Evolutionary conservation across 2,329 filamentous ascomycete species (phyloP).

Genomic region (Zymoseptoria pseudotritici): DNA sequence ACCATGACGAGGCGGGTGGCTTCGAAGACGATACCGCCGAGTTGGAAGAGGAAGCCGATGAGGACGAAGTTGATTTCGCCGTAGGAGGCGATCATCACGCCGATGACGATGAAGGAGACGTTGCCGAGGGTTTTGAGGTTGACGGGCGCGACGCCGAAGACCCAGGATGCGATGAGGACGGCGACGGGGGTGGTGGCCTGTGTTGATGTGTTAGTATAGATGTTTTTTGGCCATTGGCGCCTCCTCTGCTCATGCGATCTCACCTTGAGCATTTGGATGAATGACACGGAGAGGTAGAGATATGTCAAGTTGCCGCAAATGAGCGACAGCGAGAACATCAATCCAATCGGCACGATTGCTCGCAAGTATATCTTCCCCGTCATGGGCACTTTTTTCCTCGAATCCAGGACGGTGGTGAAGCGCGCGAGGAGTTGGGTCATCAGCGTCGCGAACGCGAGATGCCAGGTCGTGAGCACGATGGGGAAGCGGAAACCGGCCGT

Average conservation of each 20-base stretch:
- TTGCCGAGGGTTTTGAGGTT: slow-evolving; percentile 85
- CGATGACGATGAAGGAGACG: slow-evolving; percentile 87
- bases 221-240: background rate
- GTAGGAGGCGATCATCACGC: slow-evolving; percentile 87
- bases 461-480: slow-evolving; percentile 90
- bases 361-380: slow-evolving; percentile 86
- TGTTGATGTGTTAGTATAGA: slow-evolving; percentile 3
- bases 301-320: slow-evolving; percentile 97
- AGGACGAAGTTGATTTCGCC: slow-evolving; percentile 92
- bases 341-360: slow-evolving; percentile 86
- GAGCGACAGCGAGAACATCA: slow-evolving; percentile 92
- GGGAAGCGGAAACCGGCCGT: slow-evolving; percentile 67
- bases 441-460: slow-evolving; percentile 83
- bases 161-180: slow-evolving; percentile 83
- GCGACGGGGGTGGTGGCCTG: slow-evolving; percentile 91
- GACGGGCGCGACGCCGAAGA: slow-evolving; percentile 72
- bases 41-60: slow-evolving; percentile 71
- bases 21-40: slow-evolving; percentile 72
- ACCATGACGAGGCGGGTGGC: slow-evolving; percentile 78
- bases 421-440: slow-evolving; percentile 92
- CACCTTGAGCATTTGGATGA: slow-evolving; percentile 99
- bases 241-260: background rate
- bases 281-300: slow-evolving; percentile 88
- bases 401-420: slow-evolving; percentile 83
- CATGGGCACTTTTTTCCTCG: slow-evolving; percentile 95